A percentile compares a stretch with the other conserved stretches of the same genome.
Conservation (phyloP, 352 stramenopile species). For the Globisporangium nagaii region DNA sequence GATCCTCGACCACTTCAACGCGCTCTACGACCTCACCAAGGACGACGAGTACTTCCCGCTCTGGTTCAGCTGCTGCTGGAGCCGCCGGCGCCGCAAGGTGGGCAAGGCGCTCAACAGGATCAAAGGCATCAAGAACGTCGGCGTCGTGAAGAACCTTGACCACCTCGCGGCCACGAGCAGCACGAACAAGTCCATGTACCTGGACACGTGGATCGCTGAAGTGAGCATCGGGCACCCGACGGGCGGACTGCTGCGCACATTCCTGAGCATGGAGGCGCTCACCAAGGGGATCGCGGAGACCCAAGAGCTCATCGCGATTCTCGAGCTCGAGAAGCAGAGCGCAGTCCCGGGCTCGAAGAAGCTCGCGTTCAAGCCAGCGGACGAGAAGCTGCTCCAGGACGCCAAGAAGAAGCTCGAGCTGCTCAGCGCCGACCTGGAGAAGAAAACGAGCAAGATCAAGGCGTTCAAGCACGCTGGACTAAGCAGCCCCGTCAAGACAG, state of each 20-base stretch:
- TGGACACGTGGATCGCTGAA: constrained; percentile 84
- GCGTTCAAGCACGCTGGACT: constrained; percentile 30
- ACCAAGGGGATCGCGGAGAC: constrained; percentile 55
- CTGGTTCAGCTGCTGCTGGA: constrained; percentile 65
- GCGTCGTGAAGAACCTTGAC: constrained; percentile 57
- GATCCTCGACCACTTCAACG: constrained; percentile 74
- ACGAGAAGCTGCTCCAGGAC: constrained; percentile 32
- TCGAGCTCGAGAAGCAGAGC: constrained; percentile 39
- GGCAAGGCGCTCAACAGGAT: constrained; percentile 43
- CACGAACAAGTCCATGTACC: constrained; percentile 53
- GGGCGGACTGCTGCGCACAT: constrained; percentile 60
- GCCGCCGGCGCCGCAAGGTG: constrained; percentile 33
- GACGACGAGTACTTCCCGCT: constrained; percentile 58
- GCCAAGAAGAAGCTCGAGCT: constrained; percentile 25
- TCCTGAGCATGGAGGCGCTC: constrained; percentile 66
- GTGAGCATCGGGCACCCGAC: constrained; percentile 77
- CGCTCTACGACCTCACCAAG: constrained; percentile 61
- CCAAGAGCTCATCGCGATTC: constrained; percentile 38
- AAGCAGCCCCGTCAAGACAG: constrained; percentile 7
- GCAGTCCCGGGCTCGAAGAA: constrained; percentile 18
- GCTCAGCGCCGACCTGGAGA: constrained; percentile 29
- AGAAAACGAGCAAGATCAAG: constrained; percentile 66
- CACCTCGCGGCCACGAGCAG: constrained; percentile 40
- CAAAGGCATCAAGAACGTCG: neutral
- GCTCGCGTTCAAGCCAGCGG: constrained; percentile 22